phyloP scores from a whole-genome alignment of 345 rosid species.

The Passiflora organensis region DNA sequence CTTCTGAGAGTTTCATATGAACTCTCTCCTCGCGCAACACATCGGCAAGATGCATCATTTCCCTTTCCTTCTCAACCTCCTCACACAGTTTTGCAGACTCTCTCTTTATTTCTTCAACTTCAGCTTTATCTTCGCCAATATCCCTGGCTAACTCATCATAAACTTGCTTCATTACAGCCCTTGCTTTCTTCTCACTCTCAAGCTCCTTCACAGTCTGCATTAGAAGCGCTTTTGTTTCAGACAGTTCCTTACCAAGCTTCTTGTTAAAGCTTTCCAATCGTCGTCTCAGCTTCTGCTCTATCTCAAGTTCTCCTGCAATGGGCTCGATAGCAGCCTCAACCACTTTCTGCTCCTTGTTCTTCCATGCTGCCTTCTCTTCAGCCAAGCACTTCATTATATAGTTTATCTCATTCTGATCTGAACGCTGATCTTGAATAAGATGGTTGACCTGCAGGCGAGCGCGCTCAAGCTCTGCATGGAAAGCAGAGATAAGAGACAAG shows the following conservation, averaged over 20 bases:
- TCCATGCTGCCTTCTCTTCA: slow-evolving; percentile 92
- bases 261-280: slow-evolving; percentile 85
- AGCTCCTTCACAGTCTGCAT: slow-evolving; percentile 70
- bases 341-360: slow-evolving; percentile 75
- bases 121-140: slow-evolving; percentile 54
- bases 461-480: slow-evolving; percentile 95
- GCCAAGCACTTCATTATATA: slow-evolving; percentile 88
- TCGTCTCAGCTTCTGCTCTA: slow-evolving; percentile 79
- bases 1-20: slow-evolving; percentile 74
- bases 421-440: slow-evolving; percentile 68
- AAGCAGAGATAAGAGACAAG: slow-evolving; percentile 89
- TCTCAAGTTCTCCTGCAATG: slow-evolving; percentile 81
- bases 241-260: slow-evolving; percentile 79
- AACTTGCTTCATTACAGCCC: slow-evolving; percentile 72
- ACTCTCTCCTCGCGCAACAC: slow-evolving; percentile 64
- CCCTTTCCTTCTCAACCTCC: slow-evolving; percentile 79
- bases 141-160: slow-evolving; percentile 76
- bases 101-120: slow-evolving; percentile 58
- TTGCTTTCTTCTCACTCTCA: slow-evolving; percentile 77
- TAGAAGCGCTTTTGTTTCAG: slow-evolving; percentile 66
- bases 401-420: slow-evolving; percentile 64
- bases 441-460: slow-evolving; percentile 91
- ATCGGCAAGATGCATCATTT: slow-evolving; percentile 71
- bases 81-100: slow-evolving; percentile 56
- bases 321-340: slow-evolving; percentile 94